Evolutionary conservation across 163 green algal species (phyloP), one percentile per base, ranked within the genome.

Genomic region (Chloromonas sp.): DNA sequence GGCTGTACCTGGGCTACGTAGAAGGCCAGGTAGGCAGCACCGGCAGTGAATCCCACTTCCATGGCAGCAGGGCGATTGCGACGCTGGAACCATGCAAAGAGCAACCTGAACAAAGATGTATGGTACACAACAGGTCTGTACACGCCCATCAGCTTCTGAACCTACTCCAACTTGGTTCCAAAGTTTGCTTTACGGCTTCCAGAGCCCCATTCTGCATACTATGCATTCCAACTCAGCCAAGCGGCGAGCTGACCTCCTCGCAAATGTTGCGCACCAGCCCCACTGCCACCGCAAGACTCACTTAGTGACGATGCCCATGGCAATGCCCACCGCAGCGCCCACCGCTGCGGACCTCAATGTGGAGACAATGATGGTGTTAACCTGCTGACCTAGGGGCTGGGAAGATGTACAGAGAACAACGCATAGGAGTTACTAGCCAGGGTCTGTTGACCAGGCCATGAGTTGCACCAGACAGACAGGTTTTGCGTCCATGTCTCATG

Each of bases 1-100:
- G 36, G 36, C 36, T 36, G 36, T 60, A 86, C 84, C 84, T 86
- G 84, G 5, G 86, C 83, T 74, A 92, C 88, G 87, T 89, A 92
- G 84, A 91, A 92, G 79, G 60, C 82, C 0, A 97, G 89, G 91
- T 98, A 98, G 58, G 89, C 90, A 3, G 93, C 89, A 0, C 87
- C 95, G 15, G 98, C 85, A 13, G 94, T 92, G 60, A 96, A 87
- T 0, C 87, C 89, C 60, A 95, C 90, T 84, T 97, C 91, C 1
- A 74, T 84, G 1, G 57, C n/a, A 0, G 90, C 70, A 80, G 87
- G 84, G 81, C 87, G 84, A 60, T 88, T 85, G 61, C 89, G 89
- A n/a, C 87, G 82, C 84, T 93, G 88, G 81, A 93, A 82, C 83
- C 84, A 85, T 14, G 84, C 81, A 5, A 90, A 89, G 14, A 91